Evolutionary conservation across 257 asterid genomes (phyloP).

Genomic region (Eucommia ulmoides): DNA sequence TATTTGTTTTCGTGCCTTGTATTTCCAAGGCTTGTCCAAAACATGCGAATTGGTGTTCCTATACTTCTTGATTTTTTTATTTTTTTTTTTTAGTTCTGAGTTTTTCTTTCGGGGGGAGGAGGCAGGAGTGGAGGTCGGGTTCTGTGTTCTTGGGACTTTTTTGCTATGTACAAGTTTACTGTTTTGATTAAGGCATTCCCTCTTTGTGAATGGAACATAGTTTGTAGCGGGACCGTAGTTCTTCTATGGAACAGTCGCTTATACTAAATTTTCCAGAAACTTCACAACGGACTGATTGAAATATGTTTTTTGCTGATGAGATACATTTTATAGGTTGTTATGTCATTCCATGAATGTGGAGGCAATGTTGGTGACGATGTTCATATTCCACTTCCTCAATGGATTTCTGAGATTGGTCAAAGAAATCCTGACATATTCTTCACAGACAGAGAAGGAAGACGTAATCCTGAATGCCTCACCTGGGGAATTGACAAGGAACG

Average conservation of each 20-base stretch:
- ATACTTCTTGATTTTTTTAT: neutral
- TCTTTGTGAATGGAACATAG: neutral
- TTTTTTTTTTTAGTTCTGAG: neutral
- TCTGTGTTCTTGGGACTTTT: neutral
- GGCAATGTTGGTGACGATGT: constrained; percentile 74
- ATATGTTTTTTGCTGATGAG: too few relatives aligned
- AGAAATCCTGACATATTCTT: constrained; percentile 60
- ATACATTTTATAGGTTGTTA: constrained; percentile 46
- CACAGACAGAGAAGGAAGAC: constrained; percentile 46
- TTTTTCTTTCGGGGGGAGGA: neutral
- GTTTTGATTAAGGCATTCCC: neutral
- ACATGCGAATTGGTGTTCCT: neutral
- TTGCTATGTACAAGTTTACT: neutral
- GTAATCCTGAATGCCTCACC: constrained; percentile 60
- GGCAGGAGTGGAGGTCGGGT: neutral
- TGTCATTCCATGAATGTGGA: constrained; percentile 87
- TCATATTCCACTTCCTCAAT: constrained; percentile 69
- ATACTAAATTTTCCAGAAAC: neutral
- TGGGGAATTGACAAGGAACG: constrained; percentile 79
- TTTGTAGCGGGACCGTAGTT: neutral
- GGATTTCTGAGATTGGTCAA: constrained; percentile 45
- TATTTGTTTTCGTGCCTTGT: too few relatives aligned
- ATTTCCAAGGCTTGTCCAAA: too few relatives aligned
- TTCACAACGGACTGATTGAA: neutral
- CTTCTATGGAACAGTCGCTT: neutral